phyloP scores from a whole-genome alignment of 2,329 filamentous ascomycete genomes.

The Coniochaeta ligniaria region DNA sequence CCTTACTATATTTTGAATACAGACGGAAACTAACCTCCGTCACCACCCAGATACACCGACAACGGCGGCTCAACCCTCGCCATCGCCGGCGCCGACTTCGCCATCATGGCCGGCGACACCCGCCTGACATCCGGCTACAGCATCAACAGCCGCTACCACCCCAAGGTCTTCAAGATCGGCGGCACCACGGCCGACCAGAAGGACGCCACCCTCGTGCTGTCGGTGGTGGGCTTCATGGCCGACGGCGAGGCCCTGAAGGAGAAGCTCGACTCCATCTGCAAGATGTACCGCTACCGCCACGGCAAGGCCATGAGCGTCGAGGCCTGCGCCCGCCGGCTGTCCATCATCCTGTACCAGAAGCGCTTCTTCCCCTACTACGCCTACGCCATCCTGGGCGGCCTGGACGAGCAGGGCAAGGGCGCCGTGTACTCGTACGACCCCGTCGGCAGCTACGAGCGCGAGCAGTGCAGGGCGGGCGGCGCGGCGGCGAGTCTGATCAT shows the following conservation, averaged over 20 bases:
- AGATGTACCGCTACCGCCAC: conserved; percentile 98
- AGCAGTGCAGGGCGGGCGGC: conserved; percentile 90
- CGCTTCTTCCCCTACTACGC: conserved; percentile 99
- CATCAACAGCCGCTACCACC: conserved; percentile 94
- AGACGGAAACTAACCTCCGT: neutral
- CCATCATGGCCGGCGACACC: conserved; percentile 95
- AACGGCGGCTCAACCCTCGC: conserved; percentile 95
- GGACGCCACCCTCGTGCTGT: conserved; percentile 80
- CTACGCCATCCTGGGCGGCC: conserved; percentile 83
- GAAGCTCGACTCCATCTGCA: conserved; percentile 87
- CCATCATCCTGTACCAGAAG: conserved; percentile 93
- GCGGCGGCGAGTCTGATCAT: conserved; percentile 93
- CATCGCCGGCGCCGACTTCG: conserved; percentile 89
- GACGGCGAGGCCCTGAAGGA: conserved; percentile 93
- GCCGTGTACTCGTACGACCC: conserved; percentile 97
- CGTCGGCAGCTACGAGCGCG: conserved; percentile 93
- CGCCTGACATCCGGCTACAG: conserved; percentile 93
- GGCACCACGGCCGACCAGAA: conserved; percentile 80
- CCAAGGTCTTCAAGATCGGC: conserved; percentile 96
- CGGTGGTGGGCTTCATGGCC: conserved; percentile 91
- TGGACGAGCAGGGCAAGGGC: conserved; percentile 91
- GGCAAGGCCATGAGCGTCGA: conserved; percentile 93
- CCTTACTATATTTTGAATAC: neutral
- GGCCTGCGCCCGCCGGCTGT: conserved; percentile 89
- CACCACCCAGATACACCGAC: conserved; percentile 74